Evolutionary conservation across 495 filamentous ascomycete genomes (phyloP).

Genomic region (Aspergillus campestris): DNA sequence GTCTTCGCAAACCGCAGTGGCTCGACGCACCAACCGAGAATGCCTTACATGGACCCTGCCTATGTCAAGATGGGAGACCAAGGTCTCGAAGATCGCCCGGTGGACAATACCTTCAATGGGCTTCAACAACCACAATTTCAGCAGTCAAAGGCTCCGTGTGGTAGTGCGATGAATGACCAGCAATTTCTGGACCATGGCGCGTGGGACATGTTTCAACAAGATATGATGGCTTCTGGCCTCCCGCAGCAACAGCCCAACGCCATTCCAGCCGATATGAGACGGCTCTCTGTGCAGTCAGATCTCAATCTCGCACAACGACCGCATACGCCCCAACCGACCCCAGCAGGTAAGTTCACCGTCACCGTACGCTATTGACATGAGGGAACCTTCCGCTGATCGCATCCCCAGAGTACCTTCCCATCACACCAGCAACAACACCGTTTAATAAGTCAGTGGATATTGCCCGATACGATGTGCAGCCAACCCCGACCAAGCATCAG

Average conservation of each 20-base stretch:
- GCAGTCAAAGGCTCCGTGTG: conserved; percentile 6
- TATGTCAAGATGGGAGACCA: conserved; percentile 10
- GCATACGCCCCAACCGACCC: conserved; percentile 50
- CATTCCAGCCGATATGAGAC: conserved; percentile 21
- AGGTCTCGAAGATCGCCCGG: conserved; percentile 8
- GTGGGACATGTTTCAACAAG: conserved; percentile 23
- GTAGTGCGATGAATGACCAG: conserved; percentile 5
- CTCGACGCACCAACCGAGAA: conserved; percentile 11
- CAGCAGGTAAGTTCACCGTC: conserved; percentile 35
- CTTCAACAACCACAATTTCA: conserved; percentile 21
- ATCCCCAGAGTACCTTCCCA: conserved; percentile 33
- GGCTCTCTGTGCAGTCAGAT: conserved; percentile 34
- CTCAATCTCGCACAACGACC: conserved; percentile 36
- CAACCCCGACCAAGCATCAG: conserved; percentile 27
- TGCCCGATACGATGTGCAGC: conserved; percentile 25
- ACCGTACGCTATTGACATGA: neutral
- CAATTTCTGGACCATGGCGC: conserved; percentile 14
- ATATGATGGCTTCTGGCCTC: conserved; percentile 9
- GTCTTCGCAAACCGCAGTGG: conserved; percentile 13
- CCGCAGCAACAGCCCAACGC: conserved; percentile 13
- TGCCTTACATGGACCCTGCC: conserved; percentile 13
- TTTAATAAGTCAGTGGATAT: conserved; percentile 34
- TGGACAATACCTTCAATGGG: conserved; percentile 16
- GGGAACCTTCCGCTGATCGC: conserved; percentile 11
- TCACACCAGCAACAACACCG: conserved; percentile 43